Evolutionary conservation across 257 asterid genomes (phyloP), one percentile per base, ranked within the genome.

Genomic region (Euphrasia confusa): DNA sequence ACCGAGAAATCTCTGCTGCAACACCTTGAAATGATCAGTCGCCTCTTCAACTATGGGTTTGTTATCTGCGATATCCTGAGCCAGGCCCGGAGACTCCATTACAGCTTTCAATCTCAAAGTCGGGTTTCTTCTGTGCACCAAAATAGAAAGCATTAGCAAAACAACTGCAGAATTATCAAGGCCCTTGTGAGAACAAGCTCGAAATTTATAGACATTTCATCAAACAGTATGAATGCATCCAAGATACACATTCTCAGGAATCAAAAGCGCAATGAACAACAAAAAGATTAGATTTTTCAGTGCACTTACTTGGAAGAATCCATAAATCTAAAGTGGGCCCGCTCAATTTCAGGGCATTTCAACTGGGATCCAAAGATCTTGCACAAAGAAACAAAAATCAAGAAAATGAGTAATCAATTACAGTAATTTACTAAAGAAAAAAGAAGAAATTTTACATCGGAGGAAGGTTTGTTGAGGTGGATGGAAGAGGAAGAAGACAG

Each of bases 1-100:
- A 78, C 80, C 76, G 39, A 93, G 84, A 77, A 93, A 93, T 63
- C 90, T 80, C 28, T 75, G 82, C 72, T 65, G 85, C 88, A 87
- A 69, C 78, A 73, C 87, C 81, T 69, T 68, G 83, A 93, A 93
- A 70, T 71, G 74, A 75, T 82, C 78, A 3, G 79, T 35, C 7
- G 32, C 81, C 54, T 75, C 79, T 49, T 58, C 47, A 52, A 72
- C 74, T 63, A 67, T 81, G 39, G 77, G 81, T 69, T 68, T 64
- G 60, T 68, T 63, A 45, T 81, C 79, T 14, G 24, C 54, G 60
- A 67, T 62, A 64, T 79, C 92, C 79, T 64, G 80, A 50, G 82
- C 8, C 9, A 6, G 40, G 40, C 40, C 71, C 60, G 74, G 77
- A 72, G 94, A 69, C 66, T 71, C 90, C 68, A 65, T 75, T 55